Conservation (phyloP, 352 stramenopile genomes). For the Globisporangium spinosum region DNA sequence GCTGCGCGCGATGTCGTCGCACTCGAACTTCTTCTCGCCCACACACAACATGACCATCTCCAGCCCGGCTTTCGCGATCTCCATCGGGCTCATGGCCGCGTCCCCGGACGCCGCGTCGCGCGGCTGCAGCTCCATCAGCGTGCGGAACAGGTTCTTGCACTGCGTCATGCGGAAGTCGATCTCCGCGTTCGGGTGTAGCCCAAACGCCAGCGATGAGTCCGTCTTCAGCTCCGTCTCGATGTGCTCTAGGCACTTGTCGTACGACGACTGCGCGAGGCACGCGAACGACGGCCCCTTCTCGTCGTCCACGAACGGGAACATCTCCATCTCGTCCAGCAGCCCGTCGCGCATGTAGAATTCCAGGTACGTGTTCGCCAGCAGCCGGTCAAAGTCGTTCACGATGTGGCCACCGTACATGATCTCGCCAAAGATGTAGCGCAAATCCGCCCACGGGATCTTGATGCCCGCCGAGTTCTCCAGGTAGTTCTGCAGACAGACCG, state of each 20-base stretch:
- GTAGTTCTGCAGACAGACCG: conserved; percentile 95
- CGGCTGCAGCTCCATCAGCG: conserved; percentile 94
- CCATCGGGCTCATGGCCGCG: conserved; percentile 88
- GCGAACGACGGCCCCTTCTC: conserved; percentile 94
- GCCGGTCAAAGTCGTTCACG: conserved; percentile 94
- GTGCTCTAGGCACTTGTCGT: conserved; percentile 97
- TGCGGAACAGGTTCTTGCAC: conserved; percentile 94
- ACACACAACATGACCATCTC: conserved; percentile 94
- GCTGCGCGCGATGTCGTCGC: conserved; percentile 92
- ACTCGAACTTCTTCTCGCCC: conserved; percentile 97
- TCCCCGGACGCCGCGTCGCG: conserved; percentile 85
- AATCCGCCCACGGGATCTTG: conserved; percentile 96
- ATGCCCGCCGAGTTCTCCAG: conserved; percentile 92
- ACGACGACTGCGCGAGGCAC: conserved; percentile 93
- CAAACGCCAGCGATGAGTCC: conserved; percentile 97
- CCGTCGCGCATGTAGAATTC: conserved; percentile 98
- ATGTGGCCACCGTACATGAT: conserved; percentile 97
- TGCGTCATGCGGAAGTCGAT: conserved; percentile 98
- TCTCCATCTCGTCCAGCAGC: conserved; percentile 96
- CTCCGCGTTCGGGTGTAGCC: conserved; percentile 96
- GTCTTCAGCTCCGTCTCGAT: conserved; percentile 95
- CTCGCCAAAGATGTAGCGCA: conserved; percentile 96
- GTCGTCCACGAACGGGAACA: conserved; percentile 97
- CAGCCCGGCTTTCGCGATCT: conserved; percentile 88
- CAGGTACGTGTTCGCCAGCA: conserved; percentile 96